Evolutionary conservation across 2,329 filamentous ascomycete genomes (phyloP).

Genomic region (Colletotrichum chlorophyti): DNA sequence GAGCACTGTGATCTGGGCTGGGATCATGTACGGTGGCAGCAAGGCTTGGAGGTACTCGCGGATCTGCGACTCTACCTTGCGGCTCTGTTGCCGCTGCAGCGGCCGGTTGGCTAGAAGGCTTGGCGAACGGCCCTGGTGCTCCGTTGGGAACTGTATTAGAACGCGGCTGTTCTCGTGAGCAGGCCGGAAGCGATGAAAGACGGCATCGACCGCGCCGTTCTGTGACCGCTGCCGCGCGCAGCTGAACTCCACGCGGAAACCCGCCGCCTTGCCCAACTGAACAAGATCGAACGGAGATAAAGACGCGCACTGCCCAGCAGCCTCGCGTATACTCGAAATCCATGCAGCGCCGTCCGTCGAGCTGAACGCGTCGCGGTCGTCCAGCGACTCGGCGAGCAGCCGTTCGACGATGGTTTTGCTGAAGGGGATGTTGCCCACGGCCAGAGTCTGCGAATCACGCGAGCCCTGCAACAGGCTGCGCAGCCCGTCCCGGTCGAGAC

Average conservation of each 20-base stretch:
- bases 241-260: slow-evolving; percentile 52
- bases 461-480: slow-evolving; percentile 16
- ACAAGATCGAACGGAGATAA: slow-evolving; percentile 29
- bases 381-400: background rate
- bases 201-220: slow-evolving; percentile 34
- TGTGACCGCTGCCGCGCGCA: slow-evolving; percentile 48
- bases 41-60: background rate
- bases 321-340: background rate
- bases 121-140: background rate
- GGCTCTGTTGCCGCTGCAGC: background rate
- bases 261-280: slow-evolving; percentile 37
- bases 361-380: background rate
- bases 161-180: background rate
- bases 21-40: slow-evolving; percentile 38
- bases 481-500: background rate
- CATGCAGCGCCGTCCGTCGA: background rate
- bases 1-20: slow-evolving; percentile 33
- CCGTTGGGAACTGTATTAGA: background rate
- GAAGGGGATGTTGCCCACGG: slow-evolving; percentile 35
- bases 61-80: background rate
- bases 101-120: background rate
- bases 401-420: slow-evolving; percentile 39
- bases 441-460: background rate
- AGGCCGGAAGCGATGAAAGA: slow-evolving; percentile 43
- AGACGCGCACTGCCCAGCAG: slow-evolving; percentile 16